These are phyloP conservation scores for Volutella citrinella DNA, from an alignment of 2,329 filamentous ascomycete species.

Conservation along the genomic window DNA sequence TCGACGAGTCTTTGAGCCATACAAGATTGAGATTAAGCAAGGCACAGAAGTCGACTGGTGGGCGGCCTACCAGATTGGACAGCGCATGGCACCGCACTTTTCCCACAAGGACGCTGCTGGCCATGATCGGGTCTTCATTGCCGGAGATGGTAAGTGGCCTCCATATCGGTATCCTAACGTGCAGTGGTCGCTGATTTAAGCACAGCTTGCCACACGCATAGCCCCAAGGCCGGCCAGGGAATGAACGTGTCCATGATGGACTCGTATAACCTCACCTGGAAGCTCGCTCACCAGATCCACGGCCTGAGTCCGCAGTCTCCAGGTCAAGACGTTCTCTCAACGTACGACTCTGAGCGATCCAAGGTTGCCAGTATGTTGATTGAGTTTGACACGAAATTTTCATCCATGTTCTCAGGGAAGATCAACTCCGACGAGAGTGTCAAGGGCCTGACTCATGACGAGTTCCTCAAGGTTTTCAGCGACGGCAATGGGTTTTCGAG, in stretches of 20 bases:
- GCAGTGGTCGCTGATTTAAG: too few species aligned
- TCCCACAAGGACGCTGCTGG: too few species aligned
- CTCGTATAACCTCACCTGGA: slow-evolving; percentile 52
- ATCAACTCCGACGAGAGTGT: slow-evolving; percentile 7
- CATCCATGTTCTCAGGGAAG: slow-evolving; percentile 18
- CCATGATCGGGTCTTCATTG: slow-evolving; percentile 61
- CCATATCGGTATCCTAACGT: background rate
- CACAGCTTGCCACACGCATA: too few species aligned
- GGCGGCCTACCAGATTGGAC: slow-evolving; percentile 57
- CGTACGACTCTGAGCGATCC: slow-evolving; percentile 51
- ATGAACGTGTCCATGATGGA: slow-evolving; percentile 74
- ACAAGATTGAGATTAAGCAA: slow-evolving; percentile 38
- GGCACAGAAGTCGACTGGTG: slow-evolving; percentile 25
- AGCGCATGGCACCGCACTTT: slow-evolving; percentile 38
- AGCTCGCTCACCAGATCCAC: slow-evolving; percentile 44
- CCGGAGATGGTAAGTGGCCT: slow-evolving; percentile 48
- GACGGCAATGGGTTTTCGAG: slow-evolving; percentile 12
- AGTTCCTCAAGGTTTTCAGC: slow-evolving; percentile 15
- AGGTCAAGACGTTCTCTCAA: slow-evolving; percentile 41
- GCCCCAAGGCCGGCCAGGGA: slow-evolving; percentile 64
- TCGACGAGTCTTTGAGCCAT: slow-evolving; percentile 51
- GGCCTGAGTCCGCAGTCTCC: slow-evolving; percentile 6
- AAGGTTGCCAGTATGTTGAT: slow-evolving; percentile 43
- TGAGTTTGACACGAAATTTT: slow-evolving; percentile 38
- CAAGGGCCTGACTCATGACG: slow-evolving; percentile 12